These are phyloP conservation scores for Boletus rubroflammeus DNA, from an alignment of 768 basidiomycete species.

Conservation along the genomic window DNA sequence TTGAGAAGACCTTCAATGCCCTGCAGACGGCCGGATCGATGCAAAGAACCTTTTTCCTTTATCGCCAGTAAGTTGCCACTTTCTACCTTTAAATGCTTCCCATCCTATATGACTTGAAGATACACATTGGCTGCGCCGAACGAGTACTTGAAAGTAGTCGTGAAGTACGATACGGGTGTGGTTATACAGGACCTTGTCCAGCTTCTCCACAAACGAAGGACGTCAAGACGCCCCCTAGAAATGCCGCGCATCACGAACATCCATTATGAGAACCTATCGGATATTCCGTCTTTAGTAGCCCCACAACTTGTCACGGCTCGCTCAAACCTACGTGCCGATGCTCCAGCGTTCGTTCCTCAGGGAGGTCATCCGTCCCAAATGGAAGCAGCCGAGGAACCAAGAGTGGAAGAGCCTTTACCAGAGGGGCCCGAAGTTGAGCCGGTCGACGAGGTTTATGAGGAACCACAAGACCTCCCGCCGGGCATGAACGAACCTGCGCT, in stretches of 20 bases:
- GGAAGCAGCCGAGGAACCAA: background rate
- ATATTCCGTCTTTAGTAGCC: slow-evolving; percentile 31
- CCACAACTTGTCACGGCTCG: slow-evolving; percentile 12
- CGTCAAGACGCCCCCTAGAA: background rate
- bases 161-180: slow-evolving; percentile 1
- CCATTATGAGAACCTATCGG: slow-evolving; percentile 26
- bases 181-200: slow-evolving; percentile 17
- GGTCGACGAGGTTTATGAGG: slow-evolving; percentile 11
- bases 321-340: slow-evolving; percentile 11
- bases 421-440: background rate
- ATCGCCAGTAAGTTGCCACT: background rate
- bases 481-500: slow-evolving; percentile 12
- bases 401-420: background rate
- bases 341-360: slow-evolving; percentile 16
- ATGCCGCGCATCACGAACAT: slow-evolving; percentile 29
- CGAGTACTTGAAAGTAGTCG: slow-evolving; percentile 13
- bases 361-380: background rate
- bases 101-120: background rate
- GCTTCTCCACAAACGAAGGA: slow-evolving; percentile 19
- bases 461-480: slow-evolving; percentile 9
- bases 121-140: background rate
- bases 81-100: background rate
- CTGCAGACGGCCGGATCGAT: background rate
- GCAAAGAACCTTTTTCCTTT: slow-evolving; percentile 3
- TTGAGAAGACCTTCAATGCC: slow-evolving; percentile 4